phyloP scores from a whole-genome alignment of 495 filamentous ascomycete species.

The Xylaria venustula region DNA sequence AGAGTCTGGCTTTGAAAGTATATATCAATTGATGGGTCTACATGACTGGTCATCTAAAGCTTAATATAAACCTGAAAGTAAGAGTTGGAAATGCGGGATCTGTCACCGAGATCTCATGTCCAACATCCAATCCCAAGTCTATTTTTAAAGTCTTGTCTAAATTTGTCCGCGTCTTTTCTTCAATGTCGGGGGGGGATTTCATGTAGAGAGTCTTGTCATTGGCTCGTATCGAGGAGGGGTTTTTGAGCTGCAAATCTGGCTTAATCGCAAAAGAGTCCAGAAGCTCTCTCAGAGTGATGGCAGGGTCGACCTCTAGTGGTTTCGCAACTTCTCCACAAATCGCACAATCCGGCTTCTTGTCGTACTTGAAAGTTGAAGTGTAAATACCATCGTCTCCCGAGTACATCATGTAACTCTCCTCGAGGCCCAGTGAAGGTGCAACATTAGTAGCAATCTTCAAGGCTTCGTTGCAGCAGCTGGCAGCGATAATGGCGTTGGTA shows the following conservation, averaged over 20 bases:
- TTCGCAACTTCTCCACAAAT: slow-evolving; percentile 85
- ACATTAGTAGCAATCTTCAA: slow-evolving; percentile 85
- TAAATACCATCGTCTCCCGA: slow-evolving; percentile 92
- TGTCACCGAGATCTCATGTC: slow-evolving; percentile 67
- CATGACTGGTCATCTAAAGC: slow-evolving; percentile 29
- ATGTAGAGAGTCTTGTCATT: slow-evolving; percentile 86
- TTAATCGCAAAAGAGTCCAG: slow-evolving; percentile 79
- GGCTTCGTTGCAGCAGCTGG: slow-evolving; percentile 92
- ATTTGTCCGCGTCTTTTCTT: slow-evolving; percentile 79
- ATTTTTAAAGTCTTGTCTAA: slow-evolving; percentile 63
- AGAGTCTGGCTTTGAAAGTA: background rate
- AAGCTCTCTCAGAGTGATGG: slow-evolving; percentile 76
- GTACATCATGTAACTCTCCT: slow-evolving; percentile 98
- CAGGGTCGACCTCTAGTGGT: slow-evolving; percentile 66
- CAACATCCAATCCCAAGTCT: slow-evolving; percentile 49
- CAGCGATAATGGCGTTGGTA: slow-evolving; percentile 95
- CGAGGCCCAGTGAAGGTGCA: slow-evolving; percentile 67
- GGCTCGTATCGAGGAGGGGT: slow-evolving; percentile 81
- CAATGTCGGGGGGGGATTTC: slow-evolving; percentile 74
- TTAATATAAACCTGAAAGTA: slow-evolving; percentile 67
- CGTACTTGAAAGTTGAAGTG: slow-evolving; percentile 93
- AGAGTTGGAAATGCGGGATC: slow-evolving; percentile 75
- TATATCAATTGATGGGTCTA: background rate
- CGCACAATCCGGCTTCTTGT: slow-evolving; percentile 89
- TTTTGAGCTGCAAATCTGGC: slow-evolving; percentile 85